A percentile compares a stretch with the other conserved stretches of the same genome.
Evolutionary conservation across 768 basidiomycete genomes (phyloP).

Genomic region (Sarcodon sp.): DNA sequence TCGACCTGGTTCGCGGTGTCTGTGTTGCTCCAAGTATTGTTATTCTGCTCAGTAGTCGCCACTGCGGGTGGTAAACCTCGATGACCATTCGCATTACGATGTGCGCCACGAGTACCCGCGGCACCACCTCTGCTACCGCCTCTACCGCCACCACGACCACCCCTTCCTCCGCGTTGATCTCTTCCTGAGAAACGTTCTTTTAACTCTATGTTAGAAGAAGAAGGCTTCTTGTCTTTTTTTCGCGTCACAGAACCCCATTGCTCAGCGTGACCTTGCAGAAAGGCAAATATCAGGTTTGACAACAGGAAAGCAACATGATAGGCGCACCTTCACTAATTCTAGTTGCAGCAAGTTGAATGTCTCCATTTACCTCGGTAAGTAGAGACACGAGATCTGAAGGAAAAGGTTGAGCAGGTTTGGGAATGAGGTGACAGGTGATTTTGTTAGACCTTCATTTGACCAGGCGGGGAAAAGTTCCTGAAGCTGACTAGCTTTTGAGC

Average conservation of each 20-base stretch:
- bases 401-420: slow-evolving; percentile 13
- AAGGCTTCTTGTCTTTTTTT: slow-evolving; percentile 77
- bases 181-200: slow-evolving; percentile 39
- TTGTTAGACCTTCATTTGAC: slow-evolving; percentile 49
- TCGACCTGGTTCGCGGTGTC: slow-evolving; percentile 16
- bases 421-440: slow-evolving; percentile 4
- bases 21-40: slow-evolving; percentile 15
- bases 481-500: slow-evolving; percentile 42
- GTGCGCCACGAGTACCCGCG: slow-evolving; percentile 33
- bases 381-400: slow-evolving; percentile 52
- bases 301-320: slow-evolving; percentile 5
- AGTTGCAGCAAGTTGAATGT: slow-evolving; percentile 55
- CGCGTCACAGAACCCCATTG: slow-evolving; percentile 77
- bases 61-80: slow-evolving; percentile 24
- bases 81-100: slow-evolving; percentile 22
- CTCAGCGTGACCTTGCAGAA: slow-evolving; percentile 46
- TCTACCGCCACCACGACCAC: slow-evolving; percentile 49
- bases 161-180: slow-evolving; percentile 40
- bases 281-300: slow-evolving; percentile 8
- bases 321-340: slow-evolving; percentile 62
- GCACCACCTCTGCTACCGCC: slow-evolving; percentile 31
- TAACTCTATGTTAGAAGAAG: slow-evolving; percentile 25
- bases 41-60: slow-evolving; percentile 5
- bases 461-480: slow-evolving; percentile 62
- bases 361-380: slow-evolving; percentile 55